Percentiles rank a stretch among this genome's conserved stretches.
These are phyloP conservation scores for Stachybotrys echinatus DNA, from an alignment of 2,329 filamentous ascomycete species.

Conservation along the genomic window DNA sequence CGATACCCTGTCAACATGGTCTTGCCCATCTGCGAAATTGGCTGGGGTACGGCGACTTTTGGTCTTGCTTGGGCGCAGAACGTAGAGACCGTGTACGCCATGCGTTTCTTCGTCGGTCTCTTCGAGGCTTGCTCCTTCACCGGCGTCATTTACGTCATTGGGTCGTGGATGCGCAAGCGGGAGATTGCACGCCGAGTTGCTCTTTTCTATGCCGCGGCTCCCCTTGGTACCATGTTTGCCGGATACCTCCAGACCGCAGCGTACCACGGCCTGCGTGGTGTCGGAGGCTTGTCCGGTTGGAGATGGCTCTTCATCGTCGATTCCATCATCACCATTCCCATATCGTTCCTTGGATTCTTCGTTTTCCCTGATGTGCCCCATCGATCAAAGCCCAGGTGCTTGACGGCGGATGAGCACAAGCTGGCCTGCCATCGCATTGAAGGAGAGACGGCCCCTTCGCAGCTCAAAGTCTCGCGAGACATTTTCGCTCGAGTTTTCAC, in stretches of 20 bases:
- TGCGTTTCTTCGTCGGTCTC: conserved; percentile 28
- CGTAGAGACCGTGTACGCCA: conserved; percentile 25
- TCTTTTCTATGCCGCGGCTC: conserved; percentile 44
- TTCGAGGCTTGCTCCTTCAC: conserved; percentile 22
- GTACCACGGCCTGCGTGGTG: conserved; percentile 46
- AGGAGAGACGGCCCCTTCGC: conserved; percentile 19
- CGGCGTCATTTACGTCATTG: conserved; percentile 25
- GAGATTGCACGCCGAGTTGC: conserved; percentile 41
- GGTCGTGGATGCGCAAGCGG: conserved; percentile 27
- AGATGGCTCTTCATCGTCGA: conserved; percentile 56
- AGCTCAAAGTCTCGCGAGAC: conserved; percentile 22
- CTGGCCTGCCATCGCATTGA: conserved; percentile 23
- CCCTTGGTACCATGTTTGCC: conserved; percentile 44
- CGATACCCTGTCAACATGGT: conserved; percentile 28
- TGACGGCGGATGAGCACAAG: conserved; percentile 20
- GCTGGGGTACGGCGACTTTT: conserved; percentile 24
- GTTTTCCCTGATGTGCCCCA: conserved; percentile 23
- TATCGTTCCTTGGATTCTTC: conserved; percentile 41
- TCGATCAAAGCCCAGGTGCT: conserved; percentile 22
- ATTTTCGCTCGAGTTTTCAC: conserved; percentile 30
- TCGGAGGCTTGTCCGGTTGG: conserved; percentile 30
- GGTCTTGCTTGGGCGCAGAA: conserved; percentile 22
- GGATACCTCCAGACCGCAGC: conserved; percentile 49
- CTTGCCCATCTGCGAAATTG: conserved; percentile 21
- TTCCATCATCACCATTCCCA: conserved; percentile 49